Evolutionary conservation across 2,329 filamentous ascomycete species (phyloP), one percentile per base, ranked within the genome.

Genomic region (Didymellaceae sp.): DNA sequence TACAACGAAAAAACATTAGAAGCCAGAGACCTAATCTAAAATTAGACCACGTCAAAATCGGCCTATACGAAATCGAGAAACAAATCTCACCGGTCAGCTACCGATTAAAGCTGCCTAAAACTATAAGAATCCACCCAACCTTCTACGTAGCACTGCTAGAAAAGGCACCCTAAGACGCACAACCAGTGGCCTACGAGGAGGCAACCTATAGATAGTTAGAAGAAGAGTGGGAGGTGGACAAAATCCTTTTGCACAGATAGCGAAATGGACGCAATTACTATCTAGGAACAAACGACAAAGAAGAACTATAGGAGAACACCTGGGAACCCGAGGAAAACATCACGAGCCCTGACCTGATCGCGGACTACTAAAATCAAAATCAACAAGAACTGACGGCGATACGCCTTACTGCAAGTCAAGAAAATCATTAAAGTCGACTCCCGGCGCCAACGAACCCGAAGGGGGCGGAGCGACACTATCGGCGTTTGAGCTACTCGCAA

Each of bases 301-400:
- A 21, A 30, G 28, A 45, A 21, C 28, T 35, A 40, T 52, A 35
- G 16, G 25, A 52, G 21, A 46, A 45, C 26, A 45, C 39, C 13
- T 52, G 38, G 28, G 17, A 52, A 41, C 48, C 26, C 21, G 18
- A 52, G 37, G 35, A 45, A 32, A 52, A 52, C 20, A 30, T 52
- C 37, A 52, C 32, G 20, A 45, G 40, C 48, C 18, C 21, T 52
- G 38, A 52, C 25, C 38, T 34, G 33, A 40, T 52, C 37, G 9
- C 34, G 22, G 41, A 40, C 16, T 52, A 20, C 21, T 41, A 40
- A 40, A 47, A 32, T 31, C 22, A 45, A 45, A 33, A 18, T 21
- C 31, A 33, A 45, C 32, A 11, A 34, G 17, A 25, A 22, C 17
- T 11, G 25, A 25, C 16, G 22, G 14, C 10, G 18, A 30, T 24